Evolutionary conservation across 1,139 yeast species (phyloP).

Genomic region (Geotrichum bryndzae): DNA sequence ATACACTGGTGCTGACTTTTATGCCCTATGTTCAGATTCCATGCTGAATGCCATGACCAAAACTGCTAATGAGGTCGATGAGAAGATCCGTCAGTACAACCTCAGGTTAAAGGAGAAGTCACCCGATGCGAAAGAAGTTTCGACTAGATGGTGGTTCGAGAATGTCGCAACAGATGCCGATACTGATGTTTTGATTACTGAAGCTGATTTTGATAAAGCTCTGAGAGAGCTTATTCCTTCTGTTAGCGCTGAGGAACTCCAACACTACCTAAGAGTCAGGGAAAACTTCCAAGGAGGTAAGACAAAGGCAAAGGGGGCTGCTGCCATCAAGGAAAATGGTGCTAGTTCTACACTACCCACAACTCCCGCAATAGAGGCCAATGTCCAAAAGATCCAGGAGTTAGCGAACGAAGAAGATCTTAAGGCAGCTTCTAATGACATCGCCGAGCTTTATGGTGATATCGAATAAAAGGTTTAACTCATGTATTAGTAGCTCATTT

Average conservation of each 20-base stretch:
- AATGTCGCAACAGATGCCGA: slow-evolving; percentile 66
- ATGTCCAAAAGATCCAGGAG: not conserved
- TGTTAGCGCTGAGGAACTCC: slow-evolving; percentile 80
- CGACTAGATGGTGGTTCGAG: slow-evolving; percentile 89
- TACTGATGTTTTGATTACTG: slow-evolving; percentile 58
- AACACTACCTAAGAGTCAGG: slow-evolving; percentile 72
- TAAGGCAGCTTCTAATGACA: slow-evolving; percentile 1
- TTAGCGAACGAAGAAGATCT: not conserved
- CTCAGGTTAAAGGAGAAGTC: slow-evolving; percentile 27
- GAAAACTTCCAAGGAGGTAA: slow-evolving; percentile 58
- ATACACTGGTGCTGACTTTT: slow-evolving; percentile 95
- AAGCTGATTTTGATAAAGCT: slow-evolving; percentile 72
- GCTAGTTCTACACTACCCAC: not conserved
- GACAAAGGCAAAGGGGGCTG: slow-evolving; percentile 16
- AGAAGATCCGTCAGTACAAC: slow-evolving; percentile 53
- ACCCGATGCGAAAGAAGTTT: slow-evolving; percentile 35
- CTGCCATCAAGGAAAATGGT: not conserved
- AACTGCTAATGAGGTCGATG: slow-evolving; percentile 71
- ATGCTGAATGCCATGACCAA: slow-evolving; percentile 94
- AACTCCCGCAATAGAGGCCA: not conserved
- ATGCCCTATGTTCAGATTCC: slow-evolving; percentile 90
- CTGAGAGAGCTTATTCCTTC: slow-evolving; percentile 69
- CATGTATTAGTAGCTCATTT: not conserved
- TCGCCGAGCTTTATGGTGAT: slow-evolving; percentile 1
- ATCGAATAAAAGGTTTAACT: not conserved